A percentile compares a stretch with the other conserved stretches of the same genome.
These are phyloP conservation scores for Eucalyptus erythrocorys DNA, from an alignment of 345 rosid genomes.

Conservation along the genomic window DNA sequence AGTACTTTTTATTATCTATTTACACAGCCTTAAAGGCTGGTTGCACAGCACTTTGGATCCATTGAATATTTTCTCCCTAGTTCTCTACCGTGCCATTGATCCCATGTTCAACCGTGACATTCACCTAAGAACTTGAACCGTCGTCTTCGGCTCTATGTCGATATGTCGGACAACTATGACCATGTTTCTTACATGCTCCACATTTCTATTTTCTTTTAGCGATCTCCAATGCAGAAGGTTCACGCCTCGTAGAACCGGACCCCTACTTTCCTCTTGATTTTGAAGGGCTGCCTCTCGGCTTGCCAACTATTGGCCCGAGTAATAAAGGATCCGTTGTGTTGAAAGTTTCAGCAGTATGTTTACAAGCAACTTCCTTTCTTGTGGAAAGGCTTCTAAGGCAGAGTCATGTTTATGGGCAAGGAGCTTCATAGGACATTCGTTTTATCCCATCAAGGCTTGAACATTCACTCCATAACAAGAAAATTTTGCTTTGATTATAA, in stretches of 20 bases:
- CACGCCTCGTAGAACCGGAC: background rate
- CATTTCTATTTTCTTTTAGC: background rate
- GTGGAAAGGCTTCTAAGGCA: background rate
- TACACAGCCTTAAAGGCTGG: background rate
- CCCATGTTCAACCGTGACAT: background rate
- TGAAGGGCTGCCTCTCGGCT: background rate
- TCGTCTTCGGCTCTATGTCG: background rate
- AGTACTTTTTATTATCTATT: background rate
- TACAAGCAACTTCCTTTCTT: background rate
- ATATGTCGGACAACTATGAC: background rate
- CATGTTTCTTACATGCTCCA: background rate
- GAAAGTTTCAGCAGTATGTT: background rate
- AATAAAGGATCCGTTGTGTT: background rate
- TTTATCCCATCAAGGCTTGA: background rate
- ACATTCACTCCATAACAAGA: background rate
- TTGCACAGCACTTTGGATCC: background rate
- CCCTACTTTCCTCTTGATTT: background rate
- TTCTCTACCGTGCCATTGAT: background rate
- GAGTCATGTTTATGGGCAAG: background rate
- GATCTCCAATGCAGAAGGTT: background rate
- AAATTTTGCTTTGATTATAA: background rate
- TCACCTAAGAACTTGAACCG: background rate
- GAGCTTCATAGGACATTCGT: background rate
- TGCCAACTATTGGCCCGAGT: background rate
- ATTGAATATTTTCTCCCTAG: background rate